Evolutionary conservation across 192 early-diverging fungal species (phyloP).

Genomic region (Gamsiella multidivaricata): DNA sequence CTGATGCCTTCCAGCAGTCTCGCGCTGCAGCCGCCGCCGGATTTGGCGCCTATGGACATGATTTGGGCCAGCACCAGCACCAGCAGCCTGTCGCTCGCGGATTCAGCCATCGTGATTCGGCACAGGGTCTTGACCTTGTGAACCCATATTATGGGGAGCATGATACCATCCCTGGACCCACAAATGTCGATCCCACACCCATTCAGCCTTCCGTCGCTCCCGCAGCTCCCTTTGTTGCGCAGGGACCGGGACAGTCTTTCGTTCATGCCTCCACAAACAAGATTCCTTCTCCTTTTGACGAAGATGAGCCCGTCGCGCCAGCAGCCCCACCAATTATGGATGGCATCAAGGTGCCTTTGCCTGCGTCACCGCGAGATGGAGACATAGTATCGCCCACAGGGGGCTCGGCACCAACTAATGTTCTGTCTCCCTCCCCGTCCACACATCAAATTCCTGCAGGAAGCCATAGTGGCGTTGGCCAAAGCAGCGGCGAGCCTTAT

Average conservation of each 20-base stretch:
- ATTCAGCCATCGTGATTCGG: slow-evolving; percentile 31
- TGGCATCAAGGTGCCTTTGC: slow-evolving; percentile 22
- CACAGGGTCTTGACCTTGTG: slow-evolving; percentile 33
- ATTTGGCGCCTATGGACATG: slow-evolving; percentile 22
- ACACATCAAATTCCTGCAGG: background rate
- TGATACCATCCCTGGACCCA: slow-evolving; percentile 16
- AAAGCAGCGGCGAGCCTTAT: slow-evolving; percentile 5
- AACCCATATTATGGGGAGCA: slow-evolving; percentile 46
- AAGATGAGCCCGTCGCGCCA: background rate
- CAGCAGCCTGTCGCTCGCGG: slow-evolving; percentile 24
- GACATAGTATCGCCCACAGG: background rate
- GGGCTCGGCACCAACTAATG: background rate
- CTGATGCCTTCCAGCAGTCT: slow-evolving; percentile 13
- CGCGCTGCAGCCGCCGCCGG: slow-evolving; percentile 20
- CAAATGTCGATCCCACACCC: background rate
- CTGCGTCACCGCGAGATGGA: slow-evolving; percentile 5
- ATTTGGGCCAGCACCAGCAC: background rate
- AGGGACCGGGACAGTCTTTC: slow-evolving; percentile 26
- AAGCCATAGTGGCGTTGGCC: background rate
- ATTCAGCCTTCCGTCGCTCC: background rate
- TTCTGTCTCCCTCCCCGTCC: background rate
- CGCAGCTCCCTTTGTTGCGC: background rate
- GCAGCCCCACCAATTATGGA: background rate
- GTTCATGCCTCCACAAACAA: slow-evolving; percentile 23
- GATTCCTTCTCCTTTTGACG: slow-evolving; percentile 45